A percentile compares a stretch with the other conserved stretches of the same genome.
phyloP scores from a whole-genome alignment of 495 filamentous ascomycete species.

The Amniculicola lignicola region DNA sequence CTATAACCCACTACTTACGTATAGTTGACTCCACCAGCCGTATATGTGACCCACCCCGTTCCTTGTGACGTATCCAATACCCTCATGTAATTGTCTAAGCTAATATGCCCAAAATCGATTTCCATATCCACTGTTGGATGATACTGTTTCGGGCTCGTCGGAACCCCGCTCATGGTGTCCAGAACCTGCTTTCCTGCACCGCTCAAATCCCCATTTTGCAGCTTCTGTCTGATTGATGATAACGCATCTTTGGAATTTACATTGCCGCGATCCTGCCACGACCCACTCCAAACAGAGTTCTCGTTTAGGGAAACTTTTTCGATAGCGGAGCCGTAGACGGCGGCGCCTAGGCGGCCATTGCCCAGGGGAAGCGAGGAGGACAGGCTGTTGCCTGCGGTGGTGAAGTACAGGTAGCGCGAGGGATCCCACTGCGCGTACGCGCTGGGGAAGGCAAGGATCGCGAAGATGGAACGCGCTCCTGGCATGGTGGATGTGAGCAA shows the following conservation, averaged over 20 bases:
- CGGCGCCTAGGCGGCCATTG: constrained; percentile 53
- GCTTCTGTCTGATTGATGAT: constrained; percentile 44
- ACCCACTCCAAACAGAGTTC: constrained; percentile 54
- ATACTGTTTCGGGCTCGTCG: constrained; percentile 49
- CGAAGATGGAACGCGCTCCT: neutral
- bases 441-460: neutral
- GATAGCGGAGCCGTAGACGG: constrained; percentile 48
- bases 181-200: constrained; percentile 47
- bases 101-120: constrained; percentile 47
- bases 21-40: constrained; percentile 44
- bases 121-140: constrained; percentile 48
- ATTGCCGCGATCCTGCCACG: constrained; percentile 48
- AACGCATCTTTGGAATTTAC: constrained; percentile 35
- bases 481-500: neutral
- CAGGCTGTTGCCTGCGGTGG: neutral
- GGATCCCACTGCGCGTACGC: neutral
- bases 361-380: constrained; percentile 44
- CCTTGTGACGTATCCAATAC: constrained; percentile 40
- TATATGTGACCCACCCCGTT: constrained; percentile 30
- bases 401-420: neutral
- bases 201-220: constrained; percentile 44
- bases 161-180: constrained; percentile 45
- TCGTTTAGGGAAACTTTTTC: constrained; percentile 54
- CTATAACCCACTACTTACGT: neutral
- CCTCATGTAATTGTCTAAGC: constrained; percentile 42